phyloP scores from a whole-genome alignment of 257 asterid species.

The Scutellaria minor region DNA sequence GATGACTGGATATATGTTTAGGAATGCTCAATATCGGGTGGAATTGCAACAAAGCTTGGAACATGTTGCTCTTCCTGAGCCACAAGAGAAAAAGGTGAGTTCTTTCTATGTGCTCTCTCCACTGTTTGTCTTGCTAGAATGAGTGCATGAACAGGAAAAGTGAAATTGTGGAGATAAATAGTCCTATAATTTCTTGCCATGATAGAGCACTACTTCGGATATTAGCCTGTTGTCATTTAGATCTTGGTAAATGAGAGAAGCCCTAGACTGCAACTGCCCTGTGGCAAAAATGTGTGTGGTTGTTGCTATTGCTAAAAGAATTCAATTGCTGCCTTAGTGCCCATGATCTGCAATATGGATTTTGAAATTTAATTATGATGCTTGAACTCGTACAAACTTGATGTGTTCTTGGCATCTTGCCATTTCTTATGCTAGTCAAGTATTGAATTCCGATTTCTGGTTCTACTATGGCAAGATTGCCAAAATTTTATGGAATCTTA shows the following conservation, averaged over 20 bases:
- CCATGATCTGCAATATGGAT: background rate
- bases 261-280: background rate
- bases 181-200: background rate
- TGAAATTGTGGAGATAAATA: background rate
- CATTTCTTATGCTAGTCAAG: background rate
- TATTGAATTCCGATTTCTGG: background rate
- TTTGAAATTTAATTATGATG: conserved; percentile 20
- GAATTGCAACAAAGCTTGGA: conserved; percentile 97
- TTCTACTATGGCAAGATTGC: conserved; percentile 12
- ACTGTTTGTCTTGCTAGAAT: conserved; percentile 5
- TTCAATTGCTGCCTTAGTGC: conserved; percentile 9
- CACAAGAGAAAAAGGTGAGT: conserved; percentile 63
- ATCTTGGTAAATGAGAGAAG: background rate
- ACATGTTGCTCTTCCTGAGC: conserved; percentile 95
- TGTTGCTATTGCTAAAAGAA: background rate
- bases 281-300: conserved; percentile 5
- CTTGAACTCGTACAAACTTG: background rate
- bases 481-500: background rate
- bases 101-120: conserved; percentile 28
- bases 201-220: conserved; percentile 14
- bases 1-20: conserved; percentile 99
- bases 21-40: conserved; percentile 85
- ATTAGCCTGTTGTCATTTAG: conserved; percentile 23
- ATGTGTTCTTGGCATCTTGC: conserved; percentile 16
- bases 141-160: conserved; percentile 3